These are phyloP conservation scores for Echinochloa phyllopogon DNA, from an alignment of 176 grass and related monocot genomes.

Conservation along the genomic window DNA sequence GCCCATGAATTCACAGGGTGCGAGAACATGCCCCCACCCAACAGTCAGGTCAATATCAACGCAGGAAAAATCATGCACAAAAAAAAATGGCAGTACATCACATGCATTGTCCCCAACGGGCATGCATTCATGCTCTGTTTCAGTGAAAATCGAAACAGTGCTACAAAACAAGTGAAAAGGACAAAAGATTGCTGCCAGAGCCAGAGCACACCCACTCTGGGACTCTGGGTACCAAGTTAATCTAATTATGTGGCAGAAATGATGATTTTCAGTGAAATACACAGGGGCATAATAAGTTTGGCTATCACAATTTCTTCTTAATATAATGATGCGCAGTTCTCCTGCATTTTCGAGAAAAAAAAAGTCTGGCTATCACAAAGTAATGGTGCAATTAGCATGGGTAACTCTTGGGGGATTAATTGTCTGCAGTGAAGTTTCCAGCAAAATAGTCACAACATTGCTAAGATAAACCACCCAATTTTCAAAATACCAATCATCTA, in stretches of 20 bases:
- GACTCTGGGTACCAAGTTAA: not conserved
- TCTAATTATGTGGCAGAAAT: not conserved
- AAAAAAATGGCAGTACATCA: too few species aligned
- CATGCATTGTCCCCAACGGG: not conserved
- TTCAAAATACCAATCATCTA: not conserved
- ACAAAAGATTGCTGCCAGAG: not conserved
- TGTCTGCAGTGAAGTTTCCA: not conserved
- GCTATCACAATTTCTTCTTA: not conserved
- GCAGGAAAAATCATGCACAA: too few species aligned
- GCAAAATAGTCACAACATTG: not conserved
- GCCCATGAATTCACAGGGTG: not conserved
- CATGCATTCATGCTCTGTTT: constrained; percentile 20
- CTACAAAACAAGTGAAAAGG: constrained; percentile 7
- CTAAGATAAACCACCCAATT: constrained; percentile 17
- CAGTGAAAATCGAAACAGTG: not conserved
- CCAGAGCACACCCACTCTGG: not conserved
- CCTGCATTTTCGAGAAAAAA: too few species aligned
- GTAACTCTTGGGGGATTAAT: not conserved
- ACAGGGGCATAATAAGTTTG: not conserved
- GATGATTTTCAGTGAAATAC: not conserved
- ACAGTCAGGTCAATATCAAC: not conserved
- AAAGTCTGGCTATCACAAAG: not conserved
- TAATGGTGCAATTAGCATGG: not conserved
- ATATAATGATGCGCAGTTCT: too few species aligned
- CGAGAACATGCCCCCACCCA: not conserved